These are phyloP conservation scores for Adansonia grandidieri DNA, from an alignment of 441 rosid genomes.

Conservation along the genomic window DNA sequence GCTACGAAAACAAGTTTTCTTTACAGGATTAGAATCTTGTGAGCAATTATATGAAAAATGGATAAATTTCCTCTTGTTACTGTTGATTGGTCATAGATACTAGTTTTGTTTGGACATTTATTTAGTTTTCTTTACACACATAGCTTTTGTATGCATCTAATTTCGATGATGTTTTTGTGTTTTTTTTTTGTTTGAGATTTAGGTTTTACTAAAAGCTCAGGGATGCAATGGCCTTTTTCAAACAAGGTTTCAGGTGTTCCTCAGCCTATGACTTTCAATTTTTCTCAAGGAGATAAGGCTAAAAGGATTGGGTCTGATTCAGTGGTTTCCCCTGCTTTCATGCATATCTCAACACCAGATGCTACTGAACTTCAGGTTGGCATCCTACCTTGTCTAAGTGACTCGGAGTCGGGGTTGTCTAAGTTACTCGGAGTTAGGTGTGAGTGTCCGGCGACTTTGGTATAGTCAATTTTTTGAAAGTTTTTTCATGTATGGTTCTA, in stretches of 20 bases:
- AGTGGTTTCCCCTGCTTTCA: constrained; percentile 37
- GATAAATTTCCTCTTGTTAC: neutral
- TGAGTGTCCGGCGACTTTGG: too few relatives aligned
- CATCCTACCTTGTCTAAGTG: neutral
- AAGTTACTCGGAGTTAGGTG: too few relatives aligned
- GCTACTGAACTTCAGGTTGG: constrained; percentile 44
- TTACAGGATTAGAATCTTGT: neutral
- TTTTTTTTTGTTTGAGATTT: constrained; percentile 1
- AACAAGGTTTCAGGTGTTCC: constrained; percentile 47
- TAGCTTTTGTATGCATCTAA: neutral
- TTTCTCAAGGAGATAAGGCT: constrained; percentile 48
- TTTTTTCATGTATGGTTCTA: too few relatives aligned
- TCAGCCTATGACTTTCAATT: constrained; percentile 43
- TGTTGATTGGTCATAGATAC: neutral
- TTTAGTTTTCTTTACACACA: neutral
- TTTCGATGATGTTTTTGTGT: neutral
- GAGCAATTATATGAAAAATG: neutral
- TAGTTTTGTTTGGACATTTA: too few relatives aligned
- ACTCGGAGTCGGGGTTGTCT: too few relatives aligned
- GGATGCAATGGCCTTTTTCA: constrained; percentile 47
- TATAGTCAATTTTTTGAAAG: too few relatives aligned
- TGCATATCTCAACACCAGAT: constrained; percentile 38
- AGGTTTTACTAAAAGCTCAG: constrained; percentile 48
- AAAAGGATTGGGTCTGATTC: constrained; percentile 40
- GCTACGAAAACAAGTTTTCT: neutral